Evolutionary conservation across 2,329 filamentous ascomycete genomes (phyloP).

Genomic region (Aspergillus texensis): DNA sequence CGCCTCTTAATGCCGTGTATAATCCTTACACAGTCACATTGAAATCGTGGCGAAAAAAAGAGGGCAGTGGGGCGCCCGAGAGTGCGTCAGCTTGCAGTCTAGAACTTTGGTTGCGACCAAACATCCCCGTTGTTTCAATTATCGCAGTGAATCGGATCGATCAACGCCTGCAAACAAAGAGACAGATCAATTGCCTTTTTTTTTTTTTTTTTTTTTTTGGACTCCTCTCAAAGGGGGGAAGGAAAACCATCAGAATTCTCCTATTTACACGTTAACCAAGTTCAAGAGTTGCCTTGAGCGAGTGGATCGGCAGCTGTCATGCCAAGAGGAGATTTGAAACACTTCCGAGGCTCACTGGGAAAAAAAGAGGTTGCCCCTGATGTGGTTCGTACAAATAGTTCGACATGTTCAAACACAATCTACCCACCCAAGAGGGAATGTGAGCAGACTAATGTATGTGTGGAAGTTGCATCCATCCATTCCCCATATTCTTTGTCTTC

Average conservation of each 20-base stretch:
- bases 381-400: background rate
- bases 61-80: background rate
- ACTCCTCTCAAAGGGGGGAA: background rate
- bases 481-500: background rate
- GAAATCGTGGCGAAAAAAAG: background rate
- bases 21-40: background rate
- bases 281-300: background rate
- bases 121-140: background rate
- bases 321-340: background rate
- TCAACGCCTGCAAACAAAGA: background rate
- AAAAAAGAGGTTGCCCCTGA: background rate
- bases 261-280: background rate
- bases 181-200: background rate
- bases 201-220: background rate
- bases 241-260: background rate
- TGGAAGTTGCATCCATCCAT: background rate
- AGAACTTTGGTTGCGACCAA: background rate
- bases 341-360: background rate
- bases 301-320: background rate
- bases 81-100: conserved; percentile 1
- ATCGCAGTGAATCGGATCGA: background rate
- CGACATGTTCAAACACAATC: background rate
- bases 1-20: background rate
- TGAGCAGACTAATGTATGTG: background rate
- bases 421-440: background rate